Evolutionary conservation across 2,329 filamentous ascomycete genomes (phyloP).

Genomic region (Phoma sp.): DNA sequence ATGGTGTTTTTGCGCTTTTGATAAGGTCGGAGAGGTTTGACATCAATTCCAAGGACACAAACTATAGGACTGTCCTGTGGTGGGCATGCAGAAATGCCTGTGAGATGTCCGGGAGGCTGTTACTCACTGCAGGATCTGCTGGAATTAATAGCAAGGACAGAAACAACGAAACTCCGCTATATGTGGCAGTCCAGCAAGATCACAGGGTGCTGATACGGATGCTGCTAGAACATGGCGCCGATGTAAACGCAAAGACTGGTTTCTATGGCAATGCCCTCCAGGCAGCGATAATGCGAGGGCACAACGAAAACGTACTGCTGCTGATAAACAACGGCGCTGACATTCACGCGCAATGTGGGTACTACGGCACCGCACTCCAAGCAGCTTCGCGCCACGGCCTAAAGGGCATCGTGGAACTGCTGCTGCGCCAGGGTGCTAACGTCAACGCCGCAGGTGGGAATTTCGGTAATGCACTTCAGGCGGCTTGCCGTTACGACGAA

Average conservation of each 20-base stretch:
- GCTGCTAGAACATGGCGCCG: background rate
- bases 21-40: conserved; percentile 24
- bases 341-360: background rate
- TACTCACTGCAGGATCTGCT: background rate
- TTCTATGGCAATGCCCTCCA: background rate
- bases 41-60: background rate
- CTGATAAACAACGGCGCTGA: background rate
- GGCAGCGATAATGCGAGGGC: background rate
- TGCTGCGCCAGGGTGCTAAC: background rate
- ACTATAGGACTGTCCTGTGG: background rate
- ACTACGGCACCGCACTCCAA: background rate
- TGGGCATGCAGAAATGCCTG: background rate
- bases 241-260: background rate
- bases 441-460: background rate
- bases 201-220: background rate
- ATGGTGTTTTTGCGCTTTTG: conserved; percentile 27
- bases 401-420: background rate
- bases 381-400: background rate
- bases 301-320: background rate
- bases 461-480: background rate
- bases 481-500: background rate
- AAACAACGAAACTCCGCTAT: background rate
- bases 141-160: background rate
- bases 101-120: background rate
- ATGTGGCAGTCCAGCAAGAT: background rate